Conservation (phyloP, 2,329 filamentous ascomycete genomes). For the Aureobasidium subglaciale region DNA sequence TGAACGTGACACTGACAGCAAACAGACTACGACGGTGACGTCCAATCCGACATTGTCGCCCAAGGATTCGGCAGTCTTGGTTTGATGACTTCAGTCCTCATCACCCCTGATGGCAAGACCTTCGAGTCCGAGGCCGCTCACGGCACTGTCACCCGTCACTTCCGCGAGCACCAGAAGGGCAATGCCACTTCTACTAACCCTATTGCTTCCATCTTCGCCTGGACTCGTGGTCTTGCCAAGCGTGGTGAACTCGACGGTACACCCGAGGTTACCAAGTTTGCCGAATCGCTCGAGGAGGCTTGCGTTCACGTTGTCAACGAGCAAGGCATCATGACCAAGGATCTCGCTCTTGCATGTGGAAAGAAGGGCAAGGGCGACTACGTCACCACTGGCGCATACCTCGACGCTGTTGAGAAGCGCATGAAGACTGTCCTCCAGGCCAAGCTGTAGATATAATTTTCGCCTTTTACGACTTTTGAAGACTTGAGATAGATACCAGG, state of each 20-base stretch:
- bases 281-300: conserved; percentile 83
- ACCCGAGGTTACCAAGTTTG: conserved; percentile 86
- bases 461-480: not conserved
- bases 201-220: conserved; percentile 97
- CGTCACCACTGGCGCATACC: conserved; percentile 86
- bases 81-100: conserved; percentile 95
- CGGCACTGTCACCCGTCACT: conserved; percentile 96
- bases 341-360: conserved; percentile 88
- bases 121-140: conserved; percentile 98
- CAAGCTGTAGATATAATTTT: conserved; percentile 51
- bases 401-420: conserved; percentile 84
- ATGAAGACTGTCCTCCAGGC: conserved; percentile 73
- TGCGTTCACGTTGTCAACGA: conserved; percentile 90
- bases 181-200: conserved; percentile 97
- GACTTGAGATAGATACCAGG: conserved; percentile 9
- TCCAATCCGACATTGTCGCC: conserved; percentile 96
- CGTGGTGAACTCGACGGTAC: conserved; percentile 87
- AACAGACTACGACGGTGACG: conserved; percentile 94
- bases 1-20: conserved; percentile 19
- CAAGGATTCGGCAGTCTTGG: conserved; percentile 97
- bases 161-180: conserved; percentile 98
- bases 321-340: conserved; percentile 98
- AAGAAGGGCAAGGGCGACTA: conserved; percentile 79
- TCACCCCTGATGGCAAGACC: conserved; percentile 92
- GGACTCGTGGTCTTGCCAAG: conserved; percentile 91